Conservation (phyloP, 371 early-diverging fungal species). For the Apophysomyces sp. region DNA sequence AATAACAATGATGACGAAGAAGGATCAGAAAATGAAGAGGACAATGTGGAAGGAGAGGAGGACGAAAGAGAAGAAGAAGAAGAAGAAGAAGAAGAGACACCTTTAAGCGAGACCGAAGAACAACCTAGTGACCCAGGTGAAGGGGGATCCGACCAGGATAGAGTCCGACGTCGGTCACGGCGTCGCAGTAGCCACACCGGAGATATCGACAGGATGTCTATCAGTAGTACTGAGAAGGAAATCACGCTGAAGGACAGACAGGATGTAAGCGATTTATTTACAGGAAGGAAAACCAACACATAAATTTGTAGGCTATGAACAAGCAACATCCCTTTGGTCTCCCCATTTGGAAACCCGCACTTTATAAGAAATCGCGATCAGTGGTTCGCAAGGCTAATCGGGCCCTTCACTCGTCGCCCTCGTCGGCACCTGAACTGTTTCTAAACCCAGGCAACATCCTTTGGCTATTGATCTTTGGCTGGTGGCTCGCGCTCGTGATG, state of each 20-base stretch:
- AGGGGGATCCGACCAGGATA: neutral
- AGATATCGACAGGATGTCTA: conserved; percentile 1
- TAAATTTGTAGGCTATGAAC: conserved; percentile 65
- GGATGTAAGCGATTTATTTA: conserved; percentile 44
- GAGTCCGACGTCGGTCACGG: neutral
- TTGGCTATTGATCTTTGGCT: conserved; percentile 88
- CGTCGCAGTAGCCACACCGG: neutral
- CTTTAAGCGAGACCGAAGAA: neutral
- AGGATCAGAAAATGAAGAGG: neutral
- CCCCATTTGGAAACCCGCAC: conserved; percentile 95
- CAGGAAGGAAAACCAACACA: neutral
- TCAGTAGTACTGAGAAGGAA: conserved; percentile 41
- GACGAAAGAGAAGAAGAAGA: neutral
- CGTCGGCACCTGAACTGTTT: conserved; percentile 56
- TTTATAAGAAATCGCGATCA: conserved; percentile 92
- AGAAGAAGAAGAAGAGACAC: neutral
- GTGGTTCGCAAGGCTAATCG: conserved; percentile 76
- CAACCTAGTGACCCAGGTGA: neutral
- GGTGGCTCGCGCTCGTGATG: conserved; percentile 80
- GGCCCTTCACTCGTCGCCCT: conserved; percentile 79
- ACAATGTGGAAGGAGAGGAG: neutral
- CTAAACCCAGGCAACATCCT: conserved; percentile 81
- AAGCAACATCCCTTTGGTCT: conserved; percentile 90
- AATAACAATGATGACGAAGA: neutral
- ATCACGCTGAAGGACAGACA: conserved; percentile 67